Conservation (phyloP, 139 green algal species). For the Coelastrella sp. region DNA sequence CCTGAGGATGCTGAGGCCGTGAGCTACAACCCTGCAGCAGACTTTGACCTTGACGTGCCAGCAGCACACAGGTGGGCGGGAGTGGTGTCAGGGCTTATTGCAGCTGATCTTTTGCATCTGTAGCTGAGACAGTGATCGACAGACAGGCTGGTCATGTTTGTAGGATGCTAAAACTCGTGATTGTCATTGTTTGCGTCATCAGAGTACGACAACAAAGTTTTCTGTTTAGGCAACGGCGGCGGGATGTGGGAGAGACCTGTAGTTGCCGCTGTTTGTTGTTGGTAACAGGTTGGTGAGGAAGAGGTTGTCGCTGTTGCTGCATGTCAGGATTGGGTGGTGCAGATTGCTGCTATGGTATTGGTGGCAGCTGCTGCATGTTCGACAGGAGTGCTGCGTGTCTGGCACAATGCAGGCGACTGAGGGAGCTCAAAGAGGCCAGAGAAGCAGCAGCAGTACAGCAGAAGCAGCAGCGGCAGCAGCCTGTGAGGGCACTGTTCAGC, state of each 20-base stretch:
- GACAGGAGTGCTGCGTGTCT: background rate
- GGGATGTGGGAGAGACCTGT: no score
- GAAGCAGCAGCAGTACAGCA: background rate
- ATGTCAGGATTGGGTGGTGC: no score
- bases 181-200: background rate
- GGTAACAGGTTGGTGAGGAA: no score
- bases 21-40: slow-evolving; percentile 5
- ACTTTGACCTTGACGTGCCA: slow-evolving; percentile 16
- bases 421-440: background rate
- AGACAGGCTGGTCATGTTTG: no score
- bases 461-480: slow-evolving; percentile 17
- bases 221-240: no score
- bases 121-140: background rate
- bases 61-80: background rate
- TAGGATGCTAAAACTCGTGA: no score
- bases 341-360: no score
- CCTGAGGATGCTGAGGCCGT: slow-evolving; percentile 6
- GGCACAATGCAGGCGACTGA: background rate
- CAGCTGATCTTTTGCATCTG: background rate
- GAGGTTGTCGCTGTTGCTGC: no score
- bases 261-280: no score
- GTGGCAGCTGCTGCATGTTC: background rate
- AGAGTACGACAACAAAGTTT: no score
- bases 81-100: no score
- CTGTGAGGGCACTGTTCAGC: background rate